Conservation (phyloP, 1,284 basidiomycete species). For the Heterobasidion occidentale region DNA sequence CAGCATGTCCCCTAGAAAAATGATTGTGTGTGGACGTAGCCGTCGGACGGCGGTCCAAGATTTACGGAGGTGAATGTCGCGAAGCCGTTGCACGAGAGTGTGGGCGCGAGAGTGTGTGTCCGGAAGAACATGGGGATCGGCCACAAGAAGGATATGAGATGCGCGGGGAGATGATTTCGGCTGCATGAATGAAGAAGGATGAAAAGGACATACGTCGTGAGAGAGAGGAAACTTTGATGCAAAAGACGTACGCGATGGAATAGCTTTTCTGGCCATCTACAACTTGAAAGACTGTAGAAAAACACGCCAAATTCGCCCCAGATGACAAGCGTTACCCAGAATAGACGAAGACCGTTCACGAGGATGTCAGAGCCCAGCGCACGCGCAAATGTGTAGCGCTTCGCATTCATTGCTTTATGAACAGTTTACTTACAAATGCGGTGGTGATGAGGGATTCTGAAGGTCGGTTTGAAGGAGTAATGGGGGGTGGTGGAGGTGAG, state of each 20-base stretch:
- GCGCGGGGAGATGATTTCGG: constrained; percentile 17
- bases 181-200: constrained; percentile 5
- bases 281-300: constrained; percentile 3
- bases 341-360: constrained; percentile 3
- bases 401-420: not conserved
- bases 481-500: not conserved
- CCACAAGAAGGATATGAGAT: constrained; percentile 62
- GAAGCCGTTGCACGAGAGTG: constrained; percentile 38
- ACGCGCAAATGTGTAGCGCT: not conserved
- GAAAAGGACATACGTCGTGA: no score
- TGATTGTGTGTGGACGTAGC: constrained; percentile 60
- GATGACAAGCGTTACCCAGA: constrained; percentile 3
- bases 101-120: constrained; percentile 21
- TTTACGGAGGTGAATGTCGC: constrained; percentile 67
- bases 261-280: constrained; percentile 4
- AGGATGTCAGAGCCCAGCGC: not conserved
- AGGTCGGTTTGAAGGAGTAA: not conserved
- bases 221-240: not conserved
- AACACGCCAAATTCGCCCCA: constrained; percentile 6
- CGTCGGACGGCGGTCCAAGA: constrained; percentile 62
- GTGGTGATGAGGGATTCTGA: not conserved
- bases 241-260: not conserved
- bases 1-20: constrained; percentile 80
- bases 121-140: constrained; percentile 69
- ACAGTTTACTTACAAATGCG: not conserved